phyloP scores from a whole-genome alignment of 2,329 filamentous ascomycete species.

The Apiospora arundinis region DNA sequence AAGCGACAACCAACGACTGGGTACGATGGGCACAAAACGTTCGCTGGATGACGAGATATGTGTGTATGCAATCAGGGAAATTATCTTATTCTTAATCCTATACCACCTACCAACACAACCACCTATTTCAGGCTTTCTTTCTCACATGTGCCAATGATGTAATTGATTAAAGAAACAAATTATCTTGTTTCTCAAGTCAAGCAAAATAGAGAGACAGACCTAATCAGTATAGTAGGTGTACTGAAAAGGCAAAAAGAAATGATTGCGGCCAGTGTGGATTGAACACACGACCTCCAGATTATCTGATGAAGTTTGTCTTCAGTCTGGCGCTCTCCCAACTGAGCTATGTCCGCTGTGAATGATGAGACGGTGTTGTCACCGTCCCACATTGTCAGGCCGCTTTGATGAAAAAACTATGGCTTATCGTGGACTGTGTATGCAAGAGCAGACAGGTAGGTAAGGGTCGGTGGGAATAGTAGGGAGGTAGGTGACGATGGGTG shows the following conservation, averaged over 20 bases:
- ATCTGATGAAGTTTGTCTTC: slow-evolving; percentile 1
- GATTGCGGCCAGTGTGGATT: slow-evolving; percentile 20
- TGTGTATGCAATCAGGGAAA: not conserved
- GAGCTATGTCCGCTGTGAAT: slow-evolving; percentile 20
- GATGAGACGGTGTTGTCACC: slow-evolving; percentile 1
- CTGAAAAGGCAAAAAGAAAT: not conserved
- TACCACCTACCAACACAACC: too few relatives aligned
- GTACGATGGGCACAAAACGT: not conserved
- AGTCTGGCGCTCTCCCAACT: slow-evolving; percentile 22
- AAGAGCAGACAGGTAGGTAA: too few relatives aligned
- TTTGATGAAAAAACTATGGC: not conserved
- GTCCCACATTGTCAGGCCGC: slow-evolving; percentile 6
- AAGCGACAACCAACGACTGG: not conserved
- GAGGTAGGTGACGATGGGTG: too few relatives aligned
- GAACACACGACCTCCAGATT: slow-evolving; percentile 22
- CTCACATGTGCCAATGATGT: not conserved
- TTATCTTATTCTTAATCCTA: not conserved
- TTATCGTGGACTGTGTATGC: too few relatives aligned
- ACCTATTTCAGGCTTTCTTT: not conserved
- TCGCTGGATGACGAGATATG: not conserved
- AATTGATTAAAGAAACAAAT: not conserved
- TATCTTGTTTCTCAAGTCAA: too few relatives aligned
- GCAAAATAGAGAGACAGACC: too few relatives aligned
- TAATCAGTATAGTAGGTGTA: too few relatives aligned
- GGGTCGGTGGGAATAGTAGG: too few relatives aligned